Evolutionary conservation across 2,329 filamentous ascomycete species (phyloP).

Genomic region (Fusarium anthophilum): DNA sequence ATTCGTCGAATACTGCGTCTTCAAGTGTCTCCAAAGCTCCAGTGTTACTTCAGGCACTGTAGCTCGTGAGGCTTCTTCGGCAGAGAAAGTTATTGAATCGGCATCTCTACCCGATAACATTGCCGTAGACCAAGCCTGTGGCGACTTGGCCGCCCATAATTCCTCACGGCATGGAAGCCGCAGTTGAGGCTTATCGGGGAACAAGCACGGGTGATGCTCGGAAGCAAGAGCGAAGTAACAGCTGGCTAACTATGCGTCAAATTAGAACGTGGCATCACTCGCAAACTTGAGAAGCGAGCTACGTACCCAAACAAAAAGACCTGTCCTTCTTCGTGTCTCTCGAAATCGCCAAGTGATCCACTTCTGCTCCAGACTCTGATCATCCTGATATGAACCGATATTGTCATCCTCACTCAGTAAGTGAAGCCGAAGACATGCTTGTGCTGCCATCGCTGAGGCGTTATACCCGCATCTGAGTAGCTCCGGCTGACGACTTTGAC

Average conservation of each 20-base stretch:
- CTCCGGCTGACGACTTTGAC: background rate
- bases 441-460: background rate
- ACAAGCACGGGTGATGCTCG: background rate
- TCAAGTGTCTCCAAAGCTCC: background rate
- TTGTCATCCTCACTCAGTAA: background rate
- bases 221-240: background rate
- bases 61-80: background rate
- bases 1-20: background rate
- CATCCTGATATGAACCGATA: background rate
- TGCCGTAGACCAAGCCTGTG: background rate
- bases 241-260: background rate
- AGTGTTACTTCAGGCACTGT: background rate
- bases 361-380: background rate
- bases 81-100: background rate
- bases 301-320: background rate
- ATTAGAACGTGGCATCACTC: background rate
- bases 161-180: background rate
- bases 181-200: background rate
- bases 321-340: background rate
- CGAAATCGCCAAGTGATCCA: background rate
- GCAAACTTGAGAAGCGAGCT: accelerated
- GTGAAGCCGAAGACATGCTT: background rate
- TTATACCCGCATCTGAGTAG: background rate
- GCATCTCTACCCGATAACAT: accelerated
- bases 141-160: background rate